Evolutionary conservation across 352 stramenopile genomes (phyloP).

Genomic region (Globisporangium megalacanthum): DNA sequence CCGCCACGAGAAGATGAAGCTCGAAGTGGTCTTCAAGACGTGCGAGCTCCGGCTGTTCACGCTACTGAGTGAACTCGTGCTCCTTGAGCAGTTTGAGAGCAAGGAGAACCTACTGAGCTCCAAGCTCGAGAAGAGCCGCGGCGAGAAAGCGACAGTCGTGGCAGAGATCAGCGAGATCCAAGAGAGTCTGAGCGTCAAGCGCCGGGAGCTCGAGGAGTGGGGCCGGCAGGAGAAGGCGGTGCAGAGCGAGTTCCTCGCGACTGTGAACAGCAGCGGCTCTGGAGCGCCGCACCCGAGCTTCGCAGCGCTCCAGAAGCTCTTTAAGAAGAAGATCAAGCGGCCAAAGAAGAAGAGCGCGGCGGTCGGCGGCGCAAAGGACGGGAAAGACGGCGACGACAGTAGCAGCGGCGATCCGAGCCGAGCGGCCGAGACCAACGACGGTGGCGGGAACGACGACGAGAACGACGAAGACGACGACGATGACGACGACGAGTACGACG

Average conservation of each 20-base stretch:
- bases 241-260: constrained; percentile 60
- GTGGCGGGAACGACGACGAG: constrained; percentile 48
- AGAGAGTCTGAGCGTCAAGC: constrained; percentile 65
- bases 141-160: constrained; percentile 85
- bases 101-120: constrained; percentile 85
- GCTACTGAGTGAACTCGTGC: constrained; percentile 73
- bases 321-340: constrained; percentile 90
- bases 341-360: constrained; percentile 67
- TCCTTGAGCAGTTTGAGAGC: constrained; percentile 90
- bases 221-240: constrained; percentile 48
- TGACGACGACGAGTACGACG: constrained; percentile 63
- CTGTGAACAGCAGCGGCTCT: constrained; percentile 57
- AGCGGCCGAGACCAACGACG: constrained; percentile 38
- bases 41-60: constrained; percentile 87
- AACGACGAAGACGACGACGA: constrained; percentile 73
- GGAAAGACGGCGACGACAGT: constrained; percentile 30
- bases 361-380: constrained; percentile 18
- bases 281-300: constrained; percentile 54
- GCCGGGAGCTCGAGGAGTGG: constrained; percentile 81
- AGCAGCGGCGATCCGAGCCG: constrained; percentile 20
- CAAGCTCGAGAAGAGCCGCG: constrained; percentile 82
- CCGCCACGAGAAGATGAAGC: constrained; percentile 73
- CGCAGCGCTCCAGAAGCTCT: constrained; percentile 83
- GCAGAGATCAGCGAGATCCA: constrained; percentile 73
- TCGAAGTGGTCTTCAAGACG: constrained; percentile 87